Evolutionary conservation across 148 eudicot species (phyloP).

Genomic region (Spergularia marina): DNA sequence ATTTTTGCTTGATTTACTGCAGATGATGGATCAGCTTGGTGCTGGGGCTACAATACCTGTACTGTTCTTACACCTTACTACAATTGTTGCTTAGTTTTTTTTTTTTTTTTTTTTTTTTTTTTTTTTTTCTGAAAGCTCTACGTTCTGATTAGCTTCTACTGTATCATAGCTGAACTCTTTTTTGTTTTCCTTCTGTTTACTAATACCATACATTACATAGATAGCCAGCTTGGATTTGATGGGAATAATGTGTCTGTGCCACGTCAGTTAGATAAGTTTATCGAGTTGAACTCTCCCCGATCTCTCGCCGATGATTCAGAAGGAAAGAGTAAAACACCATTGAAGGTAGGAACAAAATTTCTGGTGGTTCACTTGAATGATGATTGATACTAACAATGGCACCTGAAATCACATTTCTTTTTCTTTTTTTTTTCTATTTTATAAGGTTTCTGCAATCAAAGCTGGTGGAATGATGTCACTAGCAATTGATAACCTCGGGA

Average conservation of each 20-base stretch:
- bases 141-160: background rate
- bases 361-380: background rate
- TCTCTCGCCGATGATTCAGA: constrained; percentile 37
- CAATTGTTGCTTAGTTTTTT: background rate
- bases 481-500: constrained; percentile 71
- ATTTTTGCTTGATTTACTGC: constrained; percentile 29
- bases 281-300: constrained; percentile 38
- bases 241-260: constrained; percentile 55
- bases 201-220: constrained; percentile 49
- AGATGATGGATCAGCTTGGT: constrained; percentile 92
- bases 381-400: background rate
- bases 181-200: background rate
- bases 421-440: constrained; percentile 3
- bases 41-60: constrained; percentile 92
- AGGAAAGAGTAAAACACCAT: constrained; percentile 29
- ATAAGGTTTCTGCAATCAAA: constrained; percentile 57
- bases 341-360: constrained; percentile 43
- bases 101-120: background rate
- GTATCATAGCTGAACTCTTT: background rate
- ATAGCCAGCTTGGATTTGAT: constrained; percentile 73
- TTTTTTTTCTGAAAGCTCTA: background rate
- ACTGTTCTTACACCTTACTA: constrained; percentile 32
- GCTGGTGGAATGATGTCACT: constrained; percentile 97
- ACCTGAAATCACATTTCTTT: constrained; percentile 3
- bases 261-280: constrained; percentile 43